Percentiles rank a stretch among this genome's conserved stretches.
These are phyloP conservation scores for Cladosporium austrohemisphaericum DNA, from an alignment of 2,329 filamentous ascomycete genomes.

Conservation along the genomic window DNA sequence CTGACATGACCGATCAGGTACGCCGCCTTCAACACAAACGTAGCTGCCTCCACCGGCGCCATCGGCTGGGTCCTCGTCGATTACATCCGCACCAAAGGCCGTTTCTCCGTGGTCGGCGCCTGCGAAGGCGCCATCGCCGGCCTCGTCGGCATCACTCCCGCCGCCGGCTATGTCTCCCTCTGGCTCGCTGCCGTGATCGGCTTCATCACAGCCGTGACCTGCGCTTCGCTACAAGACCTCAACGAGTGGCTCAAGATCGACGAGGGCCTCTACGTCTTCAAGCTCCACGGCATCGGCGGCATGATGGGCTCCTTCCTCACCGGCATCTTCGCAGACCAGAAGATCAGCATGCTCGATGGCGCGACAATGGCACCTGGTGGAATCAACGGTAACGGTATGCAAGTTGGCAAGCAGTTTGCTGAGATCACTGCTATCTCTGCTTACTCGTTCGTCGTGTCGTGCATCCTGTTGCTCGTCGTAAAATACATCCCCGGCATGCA, in stretches of 20 bases:
- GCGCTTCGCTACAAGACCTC: constrained; percentile 48
- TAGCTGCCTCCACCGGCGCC: constrained; percentile 52
- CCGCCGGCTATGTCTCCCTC: constrained; percentile 50
- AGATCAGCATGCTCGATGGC: constrained; percentile 50
- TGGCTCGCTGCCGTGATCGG: constrained; percentile 56
- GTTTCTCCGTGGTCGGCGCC: constrained; percentile 54
- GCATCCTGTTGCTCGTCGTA: constrained; percentile 49
- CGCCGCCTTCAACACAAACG: constrained; percentile 57
- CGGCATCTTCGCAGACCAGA: constrained; percentile 53
- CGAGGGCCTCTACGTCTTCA: constrained; percentile 59
- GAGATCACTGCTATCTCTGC: constrained; percentile 53
- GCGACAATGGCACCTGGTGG: constrained; percentile 45
- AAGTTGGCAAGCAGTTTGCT: constrained; percentile 54
- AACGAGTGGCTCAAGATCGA: constrained; percentile 55
- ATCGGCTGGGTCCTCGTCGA: constrained; percentile 54
- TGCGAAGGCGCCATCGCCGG: constrained; percentile 58
- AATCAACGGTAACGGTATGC: constrained; percentile 54
- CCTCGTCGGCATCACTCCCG: constrained; percentile 58
- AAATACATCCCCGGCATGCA: constrained; percentile 55
- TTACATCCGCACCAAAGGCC: constrained; percentile 49
- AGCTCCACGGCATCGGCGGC: constrained; percentile 56
- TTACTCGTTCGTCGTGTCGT: constrained; percentile 53
- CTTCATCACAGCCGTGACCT: constrained; percentile 52
- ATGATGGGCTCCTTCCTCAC: constrained; percentile 57
- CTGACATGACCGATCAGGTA: constrained; percentile 24